Conservation (phyloP, 2,329 filamentous ascomycete genomes). For the Aspergillus costaricaensis region DNA sequence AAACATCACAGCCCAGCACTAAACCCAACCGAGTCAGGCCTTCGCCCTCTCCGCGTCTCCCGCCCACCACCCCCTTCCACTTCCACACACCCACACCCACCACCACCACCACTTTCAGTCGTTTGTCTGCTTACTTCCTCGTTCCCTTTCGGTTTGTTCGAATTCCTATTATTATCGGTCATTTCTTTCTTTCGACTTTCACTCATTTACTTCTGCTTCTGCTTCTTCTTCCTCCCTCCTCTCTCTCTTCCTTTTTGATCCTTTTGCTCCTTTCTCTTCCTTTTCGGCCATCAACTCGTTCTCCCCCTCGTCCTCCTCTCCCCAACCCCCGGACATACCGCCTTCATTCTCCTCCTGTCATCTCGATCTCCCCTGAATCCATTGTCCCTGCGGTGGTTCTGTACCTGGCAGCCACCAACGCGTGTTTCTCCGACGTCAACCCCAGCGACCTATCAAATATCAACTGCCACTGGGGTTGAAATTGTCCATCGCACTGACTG, state of each 20-base stretch:
- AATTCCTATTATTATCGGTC: slow-evolving; percentile 5
- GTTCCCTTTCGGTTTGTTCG: slow-evolving; percentile 12
- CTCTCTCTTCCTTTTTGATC: neutral
- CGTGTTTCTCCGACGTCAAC: slow-evolving; percentile 23
- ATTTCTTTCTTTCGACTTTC: slow-evolving; percentile 8
- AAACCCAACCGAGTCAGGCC: neutral
- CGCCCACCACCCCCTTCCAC: neutral
- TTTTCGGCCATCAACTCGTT: neutral
- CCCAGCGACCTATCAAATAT: slow-evolving; percentile 15
- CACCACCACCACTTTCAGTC: slow-evolving; percentile 6
- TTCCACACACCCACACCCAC: slow-evolving; percentile 3
- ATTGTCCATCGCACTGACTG: slow-evolving; percentile 11
- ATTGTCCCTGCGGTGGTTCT: slow-evolving; percentile 13
- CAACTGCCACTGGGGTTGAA: slow-evolving; percentile 13
- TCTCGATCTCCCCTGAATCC: slow-evolving; percentile 17
- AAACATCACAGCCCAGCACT: neutral
- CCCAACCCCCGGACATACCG: neutral
- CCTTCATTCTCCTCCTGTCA: neutral
- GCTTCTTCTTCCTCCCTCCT: neutral
- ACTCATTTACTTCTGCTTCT: slow-evolving; percentile 5
- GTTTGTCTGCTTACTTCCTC: neutral
- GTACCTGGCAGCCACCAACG: slow-evolving; percentile 21
- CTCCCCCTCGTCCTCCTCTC: slow-evolving; percentile 7
- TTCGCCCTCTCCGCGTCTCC: slow-evolving; percentile 2
- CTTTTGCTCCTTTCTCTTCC: slow-evolving; percentile 4